phyloP scores from a whole-genome alignment of 805 yeast genomes.

The Helenozyma rhizophorensis region DNA sequence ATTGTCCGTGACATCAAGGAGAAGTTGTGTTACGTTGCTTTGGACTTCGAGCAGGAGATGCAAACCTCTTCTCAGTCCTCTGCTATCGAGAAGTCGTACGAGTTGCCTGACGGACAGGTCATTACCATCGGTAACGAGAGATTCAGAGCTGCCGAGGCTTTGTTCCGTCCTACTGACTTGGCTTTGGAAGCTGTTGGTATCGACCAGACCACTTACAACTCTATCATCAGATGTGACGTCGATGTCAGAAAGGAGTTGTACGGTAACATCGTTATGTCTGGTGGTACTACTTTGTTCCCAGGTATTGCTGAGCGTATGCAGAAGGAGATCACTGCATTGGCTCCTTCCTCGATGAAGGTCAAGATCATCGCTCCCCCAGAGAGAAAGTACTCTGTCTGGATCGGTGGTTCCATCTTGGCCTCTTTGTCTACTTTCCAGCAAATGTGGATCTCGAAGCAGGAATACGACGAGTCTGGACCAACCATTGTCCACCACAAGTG shows the following conservation, averaged over 20 bases:
- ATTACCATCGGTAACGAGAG: slow-evolving; percentile 99
- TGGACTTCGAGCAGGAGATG: slow-evolving; percentile 98
- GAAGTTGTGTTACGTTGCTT: slow-evolving; percentile 97
- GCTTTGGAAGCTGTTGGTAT: slow-evolving; percentile 96
- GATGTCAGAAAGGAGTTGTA: slow-evolving; percentile 98
- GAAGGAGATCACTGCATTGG: slow-evolving; percentile 98
- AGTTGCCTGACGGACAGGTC: slow-evolving; percentile 99
- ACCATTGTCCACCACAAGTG: slow-evolving; percentile 97
- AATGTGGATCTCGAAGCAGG: slow-evolving; percentile 99
- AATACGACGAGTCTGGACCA: slow-evolving; percentile 99
- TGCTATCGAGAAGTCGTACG: slow-evolving; percentile 97
- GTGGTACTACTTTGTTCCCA: slow-evolving; percentile 99
- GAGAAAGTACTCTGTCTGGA: slow-evolving; percentile 99
- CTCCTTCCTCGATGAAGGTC: slow-evolving; percentile 99
- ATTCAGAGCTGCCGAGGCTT: slow-evolving; percentile 99
- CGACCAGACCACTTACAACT: slow-evolving; percentile 94
- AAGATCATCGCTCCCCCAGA: slow-evolving; percentile 99
- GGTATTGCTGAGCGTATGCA: slow-evolving; percentile 99
- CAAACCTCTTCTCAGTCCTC: slow-evolving; percentile 99
- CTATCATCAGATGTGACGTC: slow-evolving; percentile 97
- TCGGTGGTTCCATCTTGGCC: slow-evolving; percentile 99
- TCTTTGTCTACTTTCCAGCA: slow-evolving; percentile 99
- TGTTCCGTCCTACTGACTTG: slow-evolving; percentile 95
- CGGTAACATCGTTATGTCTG: slow-evolving; percentile 99
- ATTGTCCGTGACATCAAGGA: slow-evolving; percentile 93